Evolutionary conservation across 805 yeast species (phyloP), one percentile per base, ranked within the genome.

Genomic region (Candida berthetii): DNA sequence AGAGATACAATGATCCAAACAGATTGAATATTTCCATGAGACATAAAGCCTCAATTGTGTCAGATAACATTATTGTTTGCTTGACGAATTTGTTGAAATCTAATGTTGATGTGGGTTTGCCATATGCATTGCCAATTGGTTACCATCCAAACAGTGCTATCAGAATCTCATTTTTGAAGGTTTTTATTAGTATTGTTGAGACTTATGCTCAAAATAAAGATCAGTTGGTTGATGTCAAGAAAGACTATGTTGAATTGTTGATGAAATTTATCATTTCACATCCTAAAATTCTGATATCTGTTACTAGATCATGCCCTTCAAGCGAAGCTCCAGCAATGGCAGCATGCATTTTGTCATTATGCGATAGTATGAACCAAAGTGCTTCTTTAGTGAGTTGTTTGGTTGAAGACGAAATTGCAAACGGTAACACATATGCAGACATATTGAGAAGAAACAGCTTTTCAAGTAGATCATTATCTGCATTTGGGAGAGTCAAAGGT

Each of bases 391-490:
- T 86, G 33, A 59, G 72, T 2, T 68, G 72, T 9, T 61, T 85
- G 37, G 66, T 87, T 16, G 66, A 65, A 22, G 77, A 76, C 43
- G 96, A 87, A 55, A 82, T 88, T 18, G 56, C 65, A 39, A 68
- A 64, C 24, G 78, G 85, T 0, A 61, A 74, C 1, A 74, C 82
- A 44, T 74, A 85, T 16, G 76, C 85, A 25, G 93, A 85, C 54
- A 77, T 88, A 25, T 69, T 88, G 50, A 72, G 96, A 52, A 73
- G 93, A 41, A 88, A 88, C 57, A 81, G 90, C 40, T 83, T 87
- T 31, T 85, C 93, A 27, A 87, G 96, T 0, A 74, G 89, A 50
- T 69, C 87, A 39, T 67, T 87, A 39, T 81, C 90, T 0, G 66
- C 84, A 14, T 79, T 81, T 49, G 85, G 93, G 1, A 76, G 80